A percentile compares a stretch with the other conserved stretches of the same genome.
These are phyloP conservation scores for Ambrosia trifida DNA, from an alignment of 129 eudicot genomes.

Conservation along the genomic window DNA sequence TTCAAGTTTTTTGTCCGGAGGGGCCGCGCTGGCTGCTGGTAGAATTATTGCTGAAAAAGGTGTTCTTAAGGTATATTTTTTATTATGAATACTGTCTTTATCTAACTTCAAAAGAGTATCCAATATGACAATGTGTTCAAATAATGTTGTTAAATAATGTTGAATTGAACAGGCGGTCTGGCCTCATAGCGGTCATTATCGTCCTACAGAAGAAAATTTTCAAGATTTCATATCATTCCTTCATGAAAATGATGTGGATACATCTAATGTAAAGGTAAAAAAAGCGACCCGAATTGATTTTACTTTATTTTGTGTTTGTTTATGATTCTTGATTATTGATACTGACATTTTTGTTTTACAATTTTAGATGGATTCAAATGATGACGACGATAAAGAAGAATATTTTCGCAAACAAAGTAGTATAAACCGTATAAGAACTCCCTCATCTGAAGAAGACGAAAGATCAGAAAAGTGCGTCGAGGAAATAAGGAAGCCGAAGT, in stretches of 20 bases:
- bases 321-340: constrained; percentile 2
- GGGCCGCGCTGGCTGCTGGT: constrained; percentile 94
- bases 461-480: constrained; percentile 18
- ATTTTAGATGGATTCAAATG: constrained; percentile 65
- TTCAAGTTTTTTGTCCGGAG: constrained; percentile 95
- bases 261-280: constrained; percentile 66
- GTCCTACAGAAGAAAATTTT: constrained; percentile 81
- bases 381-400: constrained; percentile 72
- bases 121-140: neutral
- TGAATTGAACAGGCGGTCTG: constrained; percentile 62
- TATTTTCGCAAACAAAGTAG: constrained; percentile 37
- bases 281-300: neutral
- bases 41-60: constrained; percentile 78
- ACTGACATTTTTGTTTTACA: constrained; percentile 11
- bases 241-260: constrained; percentile 66
- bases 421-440: constrained; percentile 35
- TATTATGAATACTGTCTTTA: neutral
- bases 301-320: neutral
- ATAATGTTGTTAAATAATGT: neutral
- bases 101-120: constrained; percentile 1
- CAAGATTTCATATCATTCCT: constrained; percentile 73
- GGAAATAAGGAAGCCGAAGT: constrained; percentile 25
- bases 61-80: constrained; percentile 46
- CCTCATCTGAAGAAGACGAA: constrained; percentile 61
- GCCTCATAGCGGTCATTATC: constrained; percentile 99